These are phyloP conservation scores for Kwoniella dendrophila DNA, from an alignment of 768 basidiomycete species.

Conservation along the genomic window DNA sequence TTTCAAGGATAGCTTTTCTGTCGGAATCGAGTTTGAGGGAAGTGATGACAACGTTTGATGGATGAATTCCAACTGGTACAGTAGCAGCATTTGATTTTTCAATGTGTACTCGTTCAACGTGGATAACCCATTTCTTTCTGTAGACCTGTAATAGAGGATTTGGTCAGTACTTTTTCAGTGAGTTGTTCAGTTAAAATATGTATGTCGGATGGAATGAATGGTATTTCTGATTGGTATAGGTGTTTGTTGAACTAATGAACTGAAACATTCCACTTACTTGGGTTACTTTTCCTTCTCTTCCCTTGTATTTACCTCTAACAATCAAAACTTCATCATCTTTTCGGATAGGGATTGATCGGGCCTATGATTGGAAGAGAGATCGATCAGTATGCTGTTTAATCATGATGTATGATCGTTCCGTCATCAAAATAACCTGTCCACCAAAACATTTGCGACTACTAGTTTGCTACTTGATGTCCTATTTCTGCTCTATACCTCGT, in stretches of 20 bases:
- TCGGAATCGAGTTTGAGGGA: slow-evolving; percentile 68
- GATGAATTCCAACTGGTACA: slow-evolving; percentile 90
- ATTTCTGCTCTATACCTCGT: no score
- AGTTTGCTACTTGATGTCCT: no score
- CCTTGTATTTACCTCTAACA: slow-evolving; percentile 97
- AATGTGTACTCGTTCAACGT: slow-evolving; percentile 95
- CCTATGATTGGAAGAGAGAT: slow-evolving; percentile 58
- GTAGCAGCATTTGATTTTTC: slow-evolving; percentile 97
- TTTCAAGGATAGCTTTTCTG: slow-evolving; percentile 56
- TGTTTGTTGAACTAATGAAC: not conserved
- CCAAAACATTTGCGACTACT: no score
- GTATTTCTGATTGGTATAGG: not conserved
- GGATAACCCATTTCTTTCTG: slow-evolving; percentile 98
- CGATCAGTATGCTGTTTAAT: no score
- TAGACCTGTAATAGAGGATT: slow-evolving; percentile 70
- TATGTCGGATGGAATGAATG: not conserved
- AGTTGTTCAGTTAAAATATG: no score
- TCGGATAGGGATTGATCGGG: slow-evolving; percentile 89
- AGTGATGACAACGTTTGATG: slow-evolving; percentile 93
- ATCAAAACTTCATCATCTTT: slow-evolving; percentile 98
- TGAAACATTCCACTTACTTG: slow-evolving; percentile 49
- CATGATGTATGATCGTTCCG: no score
- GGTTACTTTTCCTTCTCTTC: slow-evolving; percentile 96
- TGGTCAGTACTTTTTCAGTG: not conserved
- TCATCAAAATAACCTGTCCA: no score